A percentile compares a stretch with the other conserved stretches of the same genome.
Evolutionary conservation across 148 eudicot genomes (phyloP).

Genomic region (Vaccinium darrowii): DNA sequence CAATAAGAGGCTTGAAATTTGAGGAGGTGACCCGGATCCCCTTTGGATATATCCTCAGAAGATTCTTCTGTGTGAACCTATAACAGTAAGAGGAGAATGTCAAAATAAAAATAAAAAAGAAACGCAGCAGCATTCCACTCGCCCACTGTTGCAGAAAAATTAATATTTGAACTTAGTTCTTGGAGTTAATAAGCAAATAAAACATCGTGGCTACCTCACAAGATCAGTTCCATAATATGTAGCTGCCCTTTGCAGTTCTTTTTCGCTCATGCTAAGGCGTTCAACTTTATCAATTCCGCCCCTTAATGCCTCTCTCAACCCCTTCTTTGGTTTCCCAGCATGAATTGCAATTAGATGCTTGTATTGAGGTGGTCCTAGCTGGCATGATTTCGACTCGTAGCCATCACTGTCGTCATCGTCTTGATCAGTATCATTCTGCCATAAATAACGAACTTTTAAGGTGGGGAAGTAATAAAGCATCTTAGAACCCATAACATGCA

Average conservation of each 20-base stretch:
- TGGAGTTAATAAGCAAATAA: background rate
- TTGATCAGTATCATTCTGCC: conserved; percentile 12
- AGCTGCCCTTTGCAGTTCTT: conserved; percentile 69
- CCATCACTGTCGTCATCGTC: conserved; percentile 38
- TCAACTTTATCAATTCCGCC: conserved; percentile 37
- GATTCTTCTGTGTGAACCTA: conserved; percentile 57
- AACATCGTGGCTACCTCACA: conserved; percentile 49
- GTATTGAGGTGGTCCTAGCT: conserved; percentile 45
- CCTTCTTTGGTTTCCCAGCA: conserved; percentile 72
- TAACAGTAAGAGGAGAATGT: background rate
- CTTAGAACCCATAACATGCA: background rate
- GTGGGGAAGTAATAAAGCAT: background rate
- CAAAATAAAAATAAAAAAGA: background rate
- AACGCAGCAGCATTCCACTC: background rate
- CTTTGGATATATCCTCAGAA: conserved; percentile 61
- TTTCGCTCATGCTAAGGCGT: conserved; percentile 82
- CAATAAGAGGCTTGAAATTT: conserved; percentile 52
- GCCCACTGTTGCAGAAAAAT: background rate
- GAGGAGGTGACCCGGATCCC: conserved; percentile 64
- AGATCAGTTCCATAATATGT: conserved; percentile 53
- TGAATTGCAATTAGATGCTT: conserved; percentile 69
- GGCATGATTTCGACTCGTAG: conserved; percentile 24
- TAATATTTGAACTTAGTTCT: background rate
- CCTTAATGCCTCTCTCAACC: conserved; percentile 49
- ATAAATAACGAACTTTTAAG: background rate